phyloP scores from a whole-genome alignment of 768 basidiomycete genomes.

The Sporobolomyces roseus region DNA sequence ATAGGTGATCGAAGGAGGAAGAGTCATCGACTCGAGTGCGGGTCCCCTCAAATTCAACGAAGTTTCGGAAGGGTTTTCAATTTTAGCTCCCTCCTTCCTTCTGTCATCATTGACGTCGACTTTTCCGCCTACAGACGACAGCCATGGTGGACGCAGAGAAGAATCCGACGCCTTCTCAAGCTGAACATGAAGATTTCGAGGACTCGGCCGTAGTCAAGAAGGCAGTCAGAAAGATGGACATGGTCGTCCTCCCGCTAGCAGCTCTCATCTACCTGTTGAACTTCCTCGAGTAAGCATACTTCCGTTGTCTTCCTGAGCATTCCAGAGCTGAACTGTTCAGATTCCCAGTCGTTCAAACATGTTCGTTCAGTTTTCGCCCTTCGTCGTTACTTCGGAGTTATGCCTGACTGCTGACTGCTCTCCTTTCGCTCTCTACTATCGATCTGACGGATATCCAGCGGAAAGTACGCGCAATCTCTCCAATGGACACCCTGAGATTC shows the following conservation, averaged over 20 bases:
- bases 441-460: not conserved
- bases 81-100: not conserved
- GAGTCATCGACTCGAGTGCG: too few species aligned
- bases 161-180: not conserved
- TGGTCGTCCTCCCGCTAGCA: conserved; percentile 2
- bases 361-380: not conserved
- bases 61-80: too few species aligned
- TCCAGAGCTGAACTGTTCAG: not conserved
- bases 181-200: not conserved
- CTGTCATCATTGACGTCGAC: not conserved
- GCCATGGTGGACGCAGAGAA: conserved; percentile 9
- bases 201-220: conserved; percentile 8
- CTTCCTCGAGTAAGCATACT: conserved; percentile 23
- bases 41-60: too few species aligned
- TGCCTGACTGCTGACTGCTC: not conserved
- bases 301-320: not conserved
- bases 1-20: too few species aligned
- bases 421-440: not conserved
- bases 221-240: conserved; percentile 11
- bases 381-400: too few species aligned
- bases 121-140: too few species aligned
- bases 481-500: too few species aligned
- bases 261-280: conserved; percentile 10
- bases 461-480: not conserved
- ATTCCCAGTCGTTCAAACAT: conserved; percentile 4